Base-by-base conservation (phyloP, 345 rosid genomes). In the Populus davidiana region DNA sequence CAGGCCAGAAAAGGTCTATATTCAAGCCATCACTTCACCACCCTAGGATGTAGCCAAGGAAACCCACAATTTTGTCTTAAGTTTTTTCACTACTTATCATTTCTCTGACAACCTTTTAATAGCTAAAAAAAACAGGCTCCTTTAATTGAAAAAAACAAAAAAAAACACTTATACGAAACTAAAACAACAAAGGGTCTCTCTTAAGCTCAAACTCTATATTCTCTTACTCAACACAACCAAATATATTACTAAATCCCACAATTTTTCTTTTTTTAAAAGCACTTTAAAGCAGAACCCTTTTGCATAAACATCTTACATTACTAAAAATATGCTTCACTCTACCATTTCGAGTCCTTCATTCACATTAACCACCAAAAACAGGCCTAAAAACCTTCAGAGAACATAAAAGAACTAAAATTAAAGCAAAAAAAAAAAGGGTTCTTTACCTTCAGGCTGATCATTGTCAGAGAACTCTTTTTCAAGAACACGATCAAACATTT, bases 401-500 rank as follows among this genome's bases (percentile, higher is more conserved):
- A 65, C 69, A 23, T 14, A 4, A 7, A 39, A 74, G 4, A 33
- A 56, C 16, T 50, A 33, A 47, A 17, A 44, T 5, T 49, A 38
- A 67, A 17, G 62, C 47, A 50, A 31, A 6, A 11, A 8, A 67
- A 11, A 33, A 25, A 77, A 63, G 12, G 71, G 67, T 20, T 41
- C 25, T 80, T 43, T 76, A 96, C 99, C 99, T 87, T 92, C 94
- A 84, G 93, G 87, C 65, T 89, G 97, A 67, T 96, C 99, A 79
- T 91, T 91, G 56, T 93, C 97, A 20, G 97, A 84, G 87, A 96
- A 93, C 81, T 94, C 99, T 80, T 96, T 96, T 85, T 94, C 92
- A 18, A 96, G 92, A 72, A 94, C 98, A 36, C 90, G 88, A 86
- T 94, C 97, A 88, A 96, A 94, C 90, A 96, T 96, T 86, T 92